Evolutionary conservation across 2,329 filamentous ascomycete species (phyloP), one percentile per base, ranked within the genome.

Genomic region (Pleurostoma richardsiae): DNA sequence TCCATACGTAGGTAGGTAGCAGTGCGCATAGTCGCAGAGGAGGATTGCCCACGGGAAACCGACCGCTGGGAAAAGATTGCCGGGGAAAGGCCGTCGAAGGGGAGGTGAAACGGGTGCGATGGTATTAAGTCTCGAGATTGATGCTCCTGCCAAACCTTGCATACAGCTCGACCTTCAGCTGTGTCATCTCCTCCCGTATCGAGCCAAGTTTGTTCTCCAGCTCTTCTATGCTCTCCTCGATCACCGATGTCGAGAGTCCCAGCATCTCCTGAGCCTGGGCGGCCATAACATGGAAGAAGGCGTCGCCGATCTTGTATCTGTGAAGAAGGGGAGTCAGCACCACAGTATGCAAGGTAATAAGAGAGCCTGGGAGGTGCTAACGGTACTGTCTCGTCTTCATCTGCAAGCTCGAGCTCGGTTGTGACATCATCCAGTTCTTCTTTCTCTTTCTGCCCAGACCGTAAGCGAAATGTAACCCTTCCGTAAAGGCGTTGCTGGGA

Each of bases 291-390:
- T 90, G 87, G 66, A 97, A 88, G 72, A 97, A 99, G 5, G 90
- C 88, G 66, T 97, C 94, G 54, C 94, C 94, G 48, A 99, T 89
- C 71, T 95, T 95, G 76, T 97, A 97, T 48, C 91, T 96, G 63
- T 30, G 30, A n/a, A 30, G 7, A n/a, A 28, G 4, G 1, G 10
- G 26, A 2, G 19, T 43, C 39, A 48, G 43, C 29, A 19, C 5
- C 26, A 10, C 10, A 0, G 26, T 19, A 28, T 26, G 7, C 19
- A 10, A 26, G 6, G 30, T 30, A 28, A 30, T 38, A 27, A 19
- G 19, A 19, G 30, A 11, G 28, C 19, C 10, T 43, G 8, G n/a
- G 27, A 26, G 29, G 41, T 28, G 72, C 85, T 65, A 78, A 96
- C 88, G 89, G 91, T 27, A 99, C 84, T 60, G 87, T 83, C 45